Conservation (phyloP, 495 filamentous ascomycete species). For the Neurospora africana region DNA sequence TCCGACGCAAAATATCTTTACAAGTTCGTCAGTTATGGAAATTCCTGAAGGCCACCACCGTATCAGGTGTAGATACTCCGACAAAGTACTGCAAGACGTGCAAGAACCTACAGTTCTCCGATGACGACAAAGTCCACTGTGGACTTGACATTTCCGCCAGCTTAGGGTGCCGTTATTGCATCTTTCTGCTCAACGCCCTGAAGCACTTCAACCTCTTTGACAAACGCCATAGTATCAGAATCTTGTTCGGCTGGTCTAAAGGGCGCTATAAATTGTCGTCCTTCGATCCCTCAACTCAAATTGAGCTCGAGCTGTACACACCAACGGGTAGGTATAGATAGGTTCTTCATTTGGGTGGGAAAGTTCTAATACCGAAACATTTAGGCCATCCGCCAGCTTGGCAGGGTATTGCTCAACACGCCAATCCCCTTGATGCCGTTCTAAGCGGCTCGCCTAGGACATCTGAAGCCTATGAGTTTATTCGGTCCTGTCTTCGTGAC, state of each 20-base stretch:
- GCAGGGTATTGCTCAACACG: not conserved
- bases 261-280: too few species aligned
- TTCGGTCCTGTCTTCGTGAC: not conserved
- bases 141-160: not conserved
- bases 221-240: too few species aligned
- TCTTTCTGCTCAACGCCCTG: not conserved
- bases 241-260: too few species aligned
- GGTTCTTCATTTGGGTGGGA: too few species aligned
- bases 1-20: not conserved
- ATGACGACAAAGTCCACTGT: too few species aligned
- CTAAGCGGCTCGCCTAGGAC: not conserved
- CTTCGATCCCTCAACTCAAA: too few species aligned
- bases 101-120: not conserved
- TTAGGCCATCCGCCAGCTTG: not conserved
- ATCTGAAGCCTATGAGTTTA: not conserved
- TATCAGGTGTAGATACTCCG: not conserved
- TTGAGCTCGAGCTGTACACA: not conserved
- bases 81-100: not conserved
- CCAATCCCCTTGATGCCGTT: not conserved
- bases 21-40: not conserved
- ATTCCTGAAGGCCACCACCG: not conserved
- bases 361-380: not conserved
- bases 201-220: not conserved
- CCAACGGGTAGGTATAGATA: not conserved
- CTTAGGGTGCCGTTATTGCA: not conserved